phyloP scores from a whole-genome alignment of 164 flowering plant species.

The Litsea cubeba region DNA sequence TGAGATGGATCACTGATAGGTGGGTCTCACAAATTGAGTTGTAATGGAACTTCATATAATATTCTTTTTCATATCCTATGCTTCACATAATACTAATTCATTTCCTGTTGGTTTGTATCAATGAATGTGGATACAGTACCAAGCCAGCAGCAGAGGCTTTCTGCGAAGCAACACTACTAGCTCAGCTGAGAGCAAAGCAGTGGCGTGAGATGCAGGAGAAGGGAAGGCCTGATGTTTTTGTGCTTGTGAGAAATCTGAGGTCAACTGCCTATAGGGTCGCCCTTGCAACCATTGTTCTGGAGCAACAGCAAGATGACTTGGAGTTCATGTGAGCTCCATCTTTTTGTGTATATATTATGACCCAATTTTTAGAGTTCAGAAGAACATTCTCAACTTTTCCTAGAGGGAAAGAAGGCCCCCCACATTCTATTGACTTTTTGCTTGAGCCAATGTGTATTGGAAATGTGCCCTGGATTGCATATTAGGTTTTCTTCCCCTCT shows the following conservation, averaged over 20 bases:
- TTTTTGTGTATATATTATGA: neutral
- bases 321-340: constrained; percentile 30
- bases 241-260: constrained; percentile 72
- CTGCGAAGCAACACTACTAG: constrained; percentile 60
- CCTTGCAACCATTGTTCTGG: constrained; percentile 65
- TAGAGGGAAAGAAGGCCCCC: neutral
- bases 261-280: constrained; percentile 81
- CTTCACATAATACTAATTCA: neutral
- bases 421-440: neutral
- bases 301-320: constrained; percentile 52
- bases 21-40: neutral
- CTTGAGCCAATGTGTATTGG: neutral
- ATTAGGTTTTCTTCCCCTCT: too few relatives aligned
- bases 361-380: neutral
- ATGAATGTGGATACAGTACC: constrained; percentile 39
- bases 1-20: neutral
- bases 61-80: neutral
- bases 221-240: constrained; percentile 52
- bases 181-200: constrained; percentile 63
- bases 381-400: neutral
- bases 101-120: neutral
- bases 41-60: neutral
- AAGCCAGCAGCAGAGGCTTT: constrained; percentile 57
- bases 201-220: constrained; percentile 46
- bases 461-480: neutral